Evolutionary conservation across 2,329 filamentous ascomycete genomes (phyloP).

Genomic region (Colletotrichum sp.): DNA sequence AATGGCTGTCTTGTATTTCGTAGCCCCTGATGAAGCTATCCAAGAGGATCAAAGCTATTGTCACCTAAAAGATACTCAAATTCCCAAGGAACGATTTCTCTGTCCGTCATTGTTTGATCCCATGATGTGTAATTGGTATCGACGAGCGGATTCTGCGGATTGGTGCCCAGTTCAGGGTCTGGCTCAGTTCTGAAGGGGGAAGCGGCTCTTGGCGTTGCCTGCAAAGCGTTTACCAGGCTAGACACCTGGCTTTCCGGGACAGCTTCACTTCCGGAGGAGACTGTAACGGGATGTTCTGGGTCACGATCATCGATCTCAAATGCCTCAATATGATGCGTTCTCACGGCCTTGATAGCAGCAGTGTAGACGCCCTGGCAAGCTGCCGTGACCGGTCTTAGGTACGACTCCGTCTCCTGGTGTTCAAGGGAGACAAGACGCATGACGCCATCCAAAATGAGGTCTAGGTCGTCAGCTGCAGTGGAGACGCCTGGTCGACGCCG

Average conservation of each 20-base stretch:
- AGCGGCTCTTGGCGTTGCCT: not conserved
- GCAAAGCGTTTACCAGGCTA: not conserved
- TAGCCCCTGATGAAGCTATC: not conserved
- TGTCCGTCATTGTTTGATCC: not conserved
- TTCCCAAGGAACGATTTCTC: not conserved
- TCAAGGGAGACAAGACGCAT: not conserved
- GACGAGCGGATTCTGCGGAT: too few species aligned
- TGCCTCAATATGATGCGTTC: too few species aligned
- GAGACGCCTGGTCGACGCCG: not conserved
- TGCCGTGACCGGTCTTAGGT: not conserved
- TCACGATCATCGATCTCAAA: too few species aligned
- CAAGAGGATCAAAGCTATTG: not conserved
- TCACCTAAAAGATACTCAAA: not conserved
- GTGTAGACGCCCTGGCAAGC: not conserved
- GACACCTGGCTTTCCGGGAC: rapidly evolving
- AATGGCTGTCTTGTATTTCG: not conserved
- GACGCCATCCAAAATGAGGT: not conserved
- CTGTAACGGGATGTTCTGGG: not conserved
- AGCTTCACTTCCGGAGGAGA: not conserved
- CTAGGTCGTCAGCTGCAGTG: not conserved
- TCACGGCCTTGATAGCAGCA: not conserved
- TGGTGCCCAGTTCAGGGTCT: too few species aligned
- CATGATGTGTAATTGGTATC: too few species aligned
- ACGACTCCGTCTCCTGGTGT: not conserved
- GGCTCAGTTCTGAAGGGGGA: too few species aligned